phyloP scores from a whole-genome alignment of 106 monocot species.

The Posidonia australis region DNA sequence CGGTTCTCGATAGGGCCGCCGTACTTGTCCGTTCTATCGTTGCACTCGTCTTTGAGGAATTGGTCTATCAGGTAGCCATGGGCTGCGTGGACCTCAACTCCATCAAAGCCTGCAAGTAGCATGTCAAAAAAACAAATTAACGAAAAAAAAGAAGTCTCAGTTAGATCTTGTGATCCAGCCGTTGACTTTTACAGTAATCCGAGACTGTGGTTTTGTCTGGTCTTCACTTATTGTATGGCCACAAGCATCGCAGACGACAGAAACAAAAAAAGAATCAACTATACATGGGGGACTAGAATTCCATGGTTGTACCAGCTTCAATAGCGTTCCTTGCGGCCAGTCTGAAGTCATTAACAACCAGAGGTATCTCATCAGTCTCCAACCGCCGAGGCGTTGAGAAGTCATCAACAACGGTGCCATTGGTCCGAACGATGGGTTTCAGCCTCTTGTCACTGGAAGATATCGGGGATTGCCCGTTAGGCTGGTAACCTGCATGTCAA shows the following conservation, averaged over 20 bases:
- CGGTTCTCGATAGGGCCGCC: conserved; percentile 56
- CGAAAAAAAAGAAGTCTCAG: too few relatives aligned
- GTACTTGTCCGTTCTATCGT: conserved; percentile 48
- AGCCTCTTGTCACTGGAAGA: conserved; percentile 13
- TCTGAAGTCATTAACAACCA: conserved; percentile 21
- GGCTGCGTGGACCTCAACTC: conserved; percentile 52
- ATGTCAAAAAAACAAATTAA: too few relatives aligned
- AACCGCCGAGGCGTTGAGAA: conserved; percentile 21
- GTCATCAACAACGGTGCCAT: background rate
- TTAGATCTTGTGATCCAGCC: too few relatives aligned
- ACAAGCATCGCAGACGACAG: too few relatives aligned
- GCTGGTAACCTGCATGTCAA: conserved; percentile 10
- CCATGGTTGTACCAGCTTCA: conserved; percentile 14
- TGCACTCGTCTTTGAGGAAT: conserved; percentile 52
- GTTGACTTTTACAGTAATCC: too few relatives aligned
- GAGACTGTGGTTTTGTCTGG: too few relatives aligned
- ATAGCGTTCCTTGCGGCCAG: conserved; percentile 20
- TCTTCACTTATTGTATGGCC: too few relatives aligned
- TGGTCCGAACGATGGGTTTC: background rate
- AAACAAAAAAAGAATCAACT: too few relatives aligned
- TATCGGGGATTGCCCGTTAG: conserved; percentile 18
- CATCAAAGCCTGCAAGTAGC: conserved; percentile 37
- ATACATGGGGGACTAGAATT: too few relatives aligned
- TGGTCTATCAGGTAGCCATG: conserved; percentile 54
- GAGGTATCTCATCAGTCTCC: conserved; percentile 14